Evolutionary conservation across 768 basidiomycete species (phyloP).

Genomic region (Hypholoma sublateritium): DNA sequence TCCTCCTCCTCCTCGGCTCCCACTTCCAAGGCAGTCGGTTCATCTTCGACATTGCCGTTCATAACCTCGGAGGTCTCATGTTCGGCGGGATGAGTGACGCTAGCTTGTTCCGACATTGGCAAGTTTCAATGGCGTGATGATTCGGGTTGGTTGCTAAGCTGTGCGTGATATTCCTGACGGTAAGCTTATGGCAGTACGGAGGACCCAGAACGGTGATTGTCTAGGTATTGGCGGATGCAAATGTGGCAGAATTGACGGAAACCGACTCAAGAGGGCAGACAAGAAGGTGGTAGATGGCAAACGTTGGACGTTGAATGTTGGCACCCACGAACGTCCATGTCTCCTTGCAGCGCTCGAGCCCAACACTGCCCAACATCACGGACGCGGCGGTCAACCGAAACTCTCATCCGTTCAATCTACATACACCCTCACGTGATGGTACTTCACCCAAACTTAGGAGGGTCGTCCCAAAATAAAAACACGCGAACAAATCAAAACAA

Average conservation of each 20-base stretch:
- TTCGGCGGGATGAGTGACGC: constrained; percentile 3
- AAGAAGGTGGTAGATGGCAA: not conserved
- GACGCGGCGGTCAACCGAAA: constrained; percentile 18
- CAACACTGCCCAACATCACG: constrained; percentile 12
- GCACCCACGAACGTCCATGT: constrained; percentile 14
- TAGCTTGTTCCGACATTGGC: not conserved
- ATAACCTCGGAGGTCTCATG: constrained; percentile 3
- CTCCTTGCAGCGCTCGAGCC: constrained; percentile 20
- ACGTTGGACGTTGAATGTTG: constrained; percentile 4
- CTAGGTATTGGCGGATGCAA: not conserved
- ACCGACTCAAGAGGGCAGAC: too few species aligned
- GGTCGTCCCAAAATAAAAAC: not conserved
- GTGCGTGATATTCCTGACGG: not conserved
- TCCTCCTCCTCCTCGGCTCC: constrained; percentile 25
- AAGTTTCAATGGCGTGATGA: not conserved
- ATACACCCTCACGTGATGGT: constrained; percentile 15
- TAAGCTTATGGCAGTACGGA: not conserved
- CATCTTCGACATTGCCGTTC: constrained; percentile 19
- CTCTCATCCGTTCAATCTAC: constrained; percentile 16
- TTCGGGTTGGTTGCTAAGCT: not conserved
- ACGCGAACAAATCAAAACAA: not conserved
- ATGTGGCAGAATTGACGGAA: not conserved
- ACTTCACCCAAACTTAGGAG: not conserved
- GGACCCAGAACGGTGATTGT: not conserved
- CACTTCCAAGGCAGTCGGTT: constrained; percentile 15